Conservation (phyloP, 1,284 basidiomycete species). For the Ceratobasidium sp. region DNA sequence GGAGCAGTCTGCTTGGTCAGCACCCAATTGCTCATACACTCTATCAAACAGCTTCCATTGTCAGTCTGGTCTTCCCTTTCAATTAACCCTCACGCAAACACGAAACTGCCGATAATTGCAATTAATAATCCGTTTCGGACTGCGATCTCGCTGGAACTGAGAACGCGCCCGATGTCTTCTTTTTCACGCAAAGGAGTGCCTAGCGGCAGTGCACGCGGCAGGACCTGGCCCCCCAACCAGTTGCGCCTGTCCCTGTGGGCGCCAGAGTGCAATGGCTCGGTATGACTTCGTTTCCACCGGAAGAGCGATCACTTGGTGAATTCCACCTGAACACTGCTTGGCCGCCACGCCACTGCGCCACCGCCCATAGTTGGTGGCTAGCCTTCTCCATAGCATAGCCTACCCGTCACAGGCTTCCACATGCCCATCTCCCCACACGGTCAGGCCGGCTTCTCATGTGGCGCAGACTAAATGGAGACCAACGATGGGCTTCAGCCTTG, state of each 20-base stretch:
- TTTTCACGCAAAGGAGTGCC: slow-evolving; percentile 5
- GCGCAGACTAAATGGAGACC: not conserved
- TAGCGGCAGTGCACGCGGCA: not conserved
- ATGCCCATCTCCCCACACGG: not conserved
- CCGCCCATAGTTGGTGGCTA: not conserved
- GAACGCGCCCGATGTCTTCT: not conserved
- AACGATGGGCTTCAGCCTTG: not conserved
- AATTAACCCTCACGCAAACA: slow-evolving; percentile 30
- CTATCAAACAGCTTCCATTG: slow-evolving; percentile 26
- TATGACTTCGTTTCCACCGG: not conserved
- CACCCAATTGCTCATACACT: not conserved
- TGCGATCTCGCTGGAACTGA: slow-evolving; percentile 1
- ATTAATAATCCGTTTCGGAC: slow-evolving; percentile 30
- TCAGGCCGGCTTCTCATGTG: not conserved
- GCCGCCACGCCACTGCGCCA: not conserved
- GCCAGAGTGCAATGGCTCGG: not conserved
- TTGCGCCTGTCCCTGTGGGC: too few species aligned
- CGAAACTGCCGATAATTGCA: not conserved
- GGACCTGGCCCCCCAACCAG: too few species aligned
- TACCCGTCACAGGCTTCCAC: not conserved
- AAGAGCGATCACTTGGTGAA: not conserved
- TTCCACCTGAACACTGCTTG: not conserved
- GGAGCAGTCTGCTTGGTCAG: slow-evolving; percentile 18
- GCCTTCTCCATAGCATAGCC: not conserved
- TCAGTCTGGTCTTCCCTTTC: slow-evolving; percentile 9